Conservation (phyloP, 306 rosid genomes). For the Malus domestica region ASM211411v1 NC_041798.1:38555001-38555500, state of each 20-base stretch:
- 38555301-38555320: conserved; percentile 36
- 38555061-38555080: too few species aligned
- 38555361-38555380: conserved; percentile 23
- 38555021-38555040: too few species aligned
- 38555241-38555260: conserved; percentile 9
- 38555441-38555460: conserved; percentile 7
- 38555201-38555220: too few species aligned
- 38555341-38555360: conserved; percentile 33
- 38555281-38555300: conserved; percentile 25
- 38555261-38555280: conserved; percentile 26
- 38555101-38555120: too few species aligned
- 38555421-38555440: conserved; percentile 24
- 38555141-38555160: too few species aligned
- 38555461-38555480: conserved; percentile 16
- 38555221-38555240: conserved; percentile 15
- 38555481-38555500: conserved; percentile 10
- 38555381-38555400: conserved; percentile 14
- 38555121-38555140: too few species aligned
- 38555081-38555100: too few species aligned
- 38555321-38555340: conserved; percentile 18
- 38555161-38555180: too few species aligned
- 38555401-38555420: conserved; percentile 20
- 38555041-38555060: too few species aligned
- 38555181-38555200: too few species aligned
- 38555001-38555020: too few species aligned